Evolutionary conservation across 306 rosid genomes (phyloP).

Genomic region (Cicer pinnatifidum): DNA sequence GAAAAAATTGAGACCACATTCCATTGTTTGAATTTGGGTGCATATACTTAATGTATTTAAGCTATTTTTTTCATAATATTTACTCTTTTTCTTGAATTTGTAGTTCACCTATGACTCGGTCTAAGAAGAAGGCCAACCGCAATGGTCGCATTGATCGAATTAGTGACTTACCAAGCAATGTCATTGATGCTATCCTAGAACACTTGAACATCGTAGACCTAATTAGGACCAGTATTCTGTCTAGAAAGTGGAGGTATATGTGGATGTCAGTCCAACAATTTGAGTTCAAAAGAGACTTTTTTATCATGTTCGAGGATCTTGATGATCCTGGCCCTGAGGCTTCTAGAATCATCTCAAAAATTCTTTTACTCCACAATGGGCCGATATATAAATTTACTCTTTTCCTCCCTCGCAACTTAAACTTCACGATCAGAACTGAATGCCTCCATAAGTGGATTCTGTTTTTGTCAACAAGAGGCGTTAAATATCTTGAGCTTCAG

Average conservation of each 20-base stretch:
- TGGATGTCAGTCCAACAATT: conserved; percentile 25
- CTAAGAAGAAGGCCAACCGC: background rate
- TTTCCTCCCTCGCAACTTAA: fast-evolving
- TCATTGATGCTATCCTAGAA: conserved; percentile 20
- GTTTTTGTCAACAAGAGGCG: conserved; percentile 12
- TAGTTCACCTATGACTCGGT: background rate
- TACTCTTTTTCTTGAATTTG: background rate
- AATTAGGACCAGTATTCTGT: conserved; percentile 32
- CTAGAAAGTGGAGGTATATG: conserved; percentile 42
- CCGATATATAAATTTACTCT: conserved; percentile 18
- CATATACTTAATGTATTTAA: no score
- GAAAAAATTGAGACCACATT: no score
- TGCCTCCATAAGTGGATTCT: conserved; percentile 20
- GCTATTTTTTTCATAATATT: no score
- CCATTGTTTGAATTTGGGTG: no score
- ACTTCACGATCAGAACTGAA: background rate
- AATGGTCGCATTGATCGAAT: conserved; percentile 12
- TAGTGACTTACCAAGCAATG: conserved; percentile 34
- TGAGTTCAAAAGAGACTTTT: background rate
- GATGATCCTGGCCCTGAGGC: background rate
- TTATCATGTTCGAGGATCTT: background rate
- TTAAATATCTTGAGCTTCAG: background rate
- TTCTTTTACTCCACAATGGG: conserved; percentile 25
- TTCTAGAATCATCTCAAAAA: background rate
- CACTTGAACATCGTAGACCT: conserved; percentile 2